Evolutionary conservation across 305 asterid species (phyloP), one percentile per base, ranked within the genome.

Genomic region (Fraxinus sp.): DNA sequence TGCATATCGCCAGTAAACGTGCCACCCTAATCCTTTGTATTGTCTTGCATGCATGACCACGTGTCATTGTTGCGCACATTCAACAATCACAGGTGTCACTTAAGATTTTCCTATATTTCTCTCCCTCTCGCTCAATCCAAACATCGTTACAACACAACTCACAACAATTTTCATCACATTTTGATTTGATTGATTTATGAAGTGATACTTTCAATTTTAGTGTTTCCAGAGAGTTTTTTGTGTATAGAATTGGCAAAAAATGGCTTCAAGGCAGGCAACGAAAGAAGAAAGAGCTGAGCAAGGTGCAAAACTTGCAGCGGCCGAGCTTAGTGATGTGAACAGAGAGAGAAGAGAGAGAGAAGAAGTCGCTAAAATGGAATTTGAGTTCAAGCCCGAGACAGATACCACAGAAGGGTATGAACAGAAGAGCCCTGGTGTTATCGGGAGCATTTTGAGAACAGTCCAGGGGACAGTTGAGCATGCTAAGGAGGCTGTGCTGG

Each of bases 401-500:
- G 5, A 10, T 3, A 55, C 49, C 72, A 64, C 18, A 72, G 36
- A 13, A 83, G 3, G 3, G 35, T 76, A 13, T 13, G 87, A 86
- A 10, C 91, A 88, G 32, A 80, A 73, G 14, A 86, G 85, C 3
- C 92, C 95, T 0, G 92, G 95, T 1, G 86, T 92, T 0, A 87
- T 91, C 13, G 93, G 92, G 2, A 81, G 85, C 78, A n/a, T 91
- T 1, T 82, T 90, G 41, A 85, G 84, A 77, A 82, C 90, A 0
- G 91, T 90, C 26, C 91, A 87, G 79, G 90, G 86, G 0, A 87
- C 89, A 0, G 86, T 92, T 13, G 94, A 75, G 3, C 92, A 90
- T 0, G 96, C 96, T 0, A 92, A 91, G 76, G 96, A 91, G 1
- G 92, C 93, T 3, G 94, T 92, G 0, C 32, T 89, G 74, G 96